phyloP scores from a whole-genome alignment of 2,329 filamentous ascomycete species.

The Aureobasidium vineae region DNA sequence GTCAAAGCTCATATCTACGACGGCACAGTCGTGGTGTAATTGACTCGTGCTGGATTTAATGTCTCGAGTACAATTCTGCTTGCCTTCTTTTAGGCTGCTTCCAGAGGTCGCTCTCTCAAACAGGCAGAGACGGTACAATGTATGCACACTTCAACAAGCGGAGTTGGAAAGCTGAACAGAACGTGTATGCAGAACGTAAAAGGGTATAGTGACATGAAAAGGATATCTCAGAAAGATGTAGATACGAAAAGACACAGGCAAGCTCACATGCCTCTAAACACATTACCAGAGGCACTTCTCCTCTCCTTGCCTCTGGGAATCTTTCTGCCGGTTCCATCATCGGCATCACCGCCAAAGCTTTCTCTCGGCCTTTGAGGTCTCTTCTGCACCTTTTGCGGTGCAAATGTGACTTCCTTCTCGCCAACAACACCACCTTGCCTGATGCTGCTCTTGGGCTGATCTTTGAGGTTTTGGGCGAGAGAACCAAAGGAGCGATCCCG shows the following conservation, averaged over 20 bases:
- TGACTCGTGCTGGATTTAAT: no score
- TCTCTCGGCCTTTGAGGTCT: conserved; percentile 35
- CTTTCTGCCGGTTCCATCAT: conserved; percentile 36
- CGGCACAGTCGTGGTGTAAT: no score
- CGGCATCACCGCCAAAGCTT: conserved; percentile 34
- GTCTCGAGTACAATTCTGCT: no score
- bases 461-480: conserved; percentile 47
- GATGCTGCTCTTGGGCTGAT: conserved; percentile 31
- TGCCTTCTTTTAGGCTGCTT: no score
- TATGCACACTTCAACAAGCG: no score
- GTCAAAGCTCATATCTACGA: no score
- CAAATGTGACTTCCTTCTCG: conserved; percentile 68
- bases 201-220: conserved; percentile 16
- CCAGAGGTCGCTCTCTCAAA: no score
- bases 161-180: not conserved
- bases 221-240: not conserved
- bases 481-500: conserved; percentile 59
- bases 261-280: conserved; percentile 63
- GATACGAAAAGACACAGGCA: not conserved
- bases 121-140: no score
- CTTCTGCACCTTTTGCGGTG: conserved; percentile 55
- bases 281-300: conserved; percentile 73
- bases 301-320: conserved; percentile 47
- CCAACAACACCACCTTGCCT: conserved; percentile 44
- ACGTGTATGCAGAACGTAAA: not conserved